These are phyloP conservation scores for Sclerotinia sclerotiorum DNA, from an alignment of 2,329 filamentous ascomycete species.

Conservation along the genomic window DNA sequence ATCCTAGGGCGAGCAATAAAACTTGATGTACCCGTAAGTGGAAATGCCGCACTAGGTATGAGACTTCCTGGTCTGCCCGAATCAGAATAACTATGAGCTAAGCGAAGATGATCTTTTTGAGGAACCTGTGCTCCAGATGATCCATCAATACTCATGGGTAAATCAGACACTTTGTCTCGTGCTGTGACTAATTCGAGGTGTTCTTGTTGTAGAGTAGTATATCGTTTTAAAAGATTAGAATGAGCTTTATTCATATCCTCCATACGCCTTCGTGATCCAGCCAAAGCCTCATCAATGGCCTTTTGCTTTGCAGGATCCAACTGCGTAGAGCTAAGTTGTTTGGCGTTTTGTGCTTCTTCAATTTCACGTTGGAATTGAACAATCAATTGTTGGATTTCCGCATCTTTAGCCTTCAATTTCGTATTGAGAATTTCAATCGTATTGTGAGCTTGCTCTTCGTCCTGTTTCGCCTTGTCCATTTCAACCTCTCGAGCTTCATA, in stretches of 20 bases:
- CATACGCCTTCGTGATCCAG: slow-evolving; percentile 42
- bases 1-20: slow-evolving; percentile 7
- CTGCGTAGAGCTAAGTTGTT: background rate
- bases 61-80: background rate
- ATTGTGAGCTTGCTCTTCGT: slow-evolving; percentile 58
- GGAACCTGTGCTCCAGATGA: background rate
- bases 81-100: slow-evolving; percentile 10
- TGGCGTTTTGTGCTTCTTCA: slow-evolving; percentile 40
- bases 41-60: slow-evolving; percentile 2
- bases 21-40: slow-evolving; percentile 8
- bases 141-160: slow-evolving; percentile 17
- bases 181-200: slow-evolving; percentile 32
- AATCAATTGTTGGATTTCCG: slow-evolving; percentile 44
- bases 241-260: slow-evolving; percentile 53
- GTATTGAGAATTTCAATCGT: slow-evolving; percentile 59
- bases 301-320: slow-evolving; percentile 14
- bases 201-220: slow-evolving; percentile 51
- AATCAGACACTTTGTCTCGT: slow-evolving; percentile 3
- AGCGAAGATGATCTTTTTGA: slow-evolving; percentile 13
- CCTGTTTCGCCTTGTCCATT: slow-evolving; percentile 56
- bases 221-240: slow-evolving; percentile 49
- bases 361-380: slow-evolving; percentile 41
- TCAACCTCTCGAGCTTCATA: slow-evolving; percentile 64
- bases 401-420: slow-evolving; percentile 54
- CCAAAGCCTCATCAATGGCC: slow-evolving; percentile 30